Base-by-base conservation (phyloP, 2,329 filamentous ascomycete species). In the Geosmithia flava region DNA sequence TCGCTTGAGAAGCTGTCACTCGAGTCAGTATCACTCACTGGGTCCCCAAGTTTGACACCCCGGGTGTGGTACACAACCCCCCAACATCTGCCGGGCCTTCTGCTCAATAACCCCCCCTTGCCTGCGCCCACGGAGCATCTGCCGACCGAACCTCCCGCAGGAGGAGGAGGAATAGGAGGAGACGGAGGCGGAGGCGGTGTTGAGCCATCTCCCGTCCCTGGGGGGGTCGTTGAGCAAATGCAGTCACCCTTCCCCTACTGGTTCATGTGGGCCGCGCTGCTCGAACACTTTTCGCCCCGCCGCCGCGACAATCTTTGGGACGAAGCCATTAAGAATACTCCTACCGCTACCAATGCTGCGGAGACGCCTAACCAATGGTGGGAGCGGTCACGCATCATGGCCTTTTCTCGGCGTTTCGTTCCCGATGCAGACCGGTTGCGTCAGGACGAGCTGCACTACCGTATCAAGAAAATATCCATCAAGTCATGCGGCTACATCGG, bases 11-110 rank as follows among this genome's bases (percentile, higher is more conserved):
- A 69, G 19, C 59, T 87, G 16, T 71, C 71, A 8, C 63, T 87
- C 2, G 72, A 84, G 53, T 81, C 80, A 0, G 77, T 86, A 1
- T 87, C 83, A 7, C 62, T 86, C 40, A 79, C 75, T 15, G 74
- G 74, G 1, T 64, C 33, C 15, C 33, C 33, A 11, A 37, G 11
- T 11, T 3, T 11, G 6, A 16, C 10, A 37, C 33, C 11, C 3
- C 33, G 13, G 15, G 10, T 37, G 33, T 16, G 33, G 11, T 16
- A 13, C 33, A 13, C 33, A 37, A 37, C 3, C 33, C 10, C 15
- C 3, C 33, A 20, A 27, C 4, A 42, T 11, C 41, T 42, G 3
- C 11, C 10, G 11, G n/a, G 10, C n/a, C 15, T 42, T 42, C 41
- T 42, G 20, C 10, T 23, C 41, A 42, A 42, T 16, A 42, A 42